phyloP scores from a whole-genome alignment of 495 filamentous ascomycete genomes.

The Xanthoparmelia taractica region DNA sequence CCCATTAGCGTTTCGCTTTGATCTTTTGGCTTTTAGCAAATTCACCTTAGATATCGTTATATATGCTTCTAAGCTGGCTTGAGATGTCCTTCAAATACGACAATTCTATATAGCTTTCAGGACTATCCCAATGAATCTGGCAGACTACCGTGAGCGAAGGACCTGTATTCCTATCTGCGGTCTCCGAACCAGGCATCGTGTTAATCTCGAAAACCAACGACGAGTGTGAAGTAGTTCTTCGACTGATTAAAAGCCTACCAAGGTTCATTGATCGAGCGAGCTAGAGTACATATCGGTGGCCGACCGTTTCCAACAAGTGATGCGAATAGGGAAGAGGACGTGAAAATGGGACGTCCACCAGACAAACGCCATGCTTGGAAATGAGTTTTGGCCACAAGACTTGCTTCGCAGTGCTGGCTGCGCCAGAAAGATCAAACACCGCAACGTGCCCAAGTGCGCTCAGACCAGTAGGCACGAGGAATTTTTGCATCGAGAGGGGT shows the following conservation, averaged over 20 bases:
- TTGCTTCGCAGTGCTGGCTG: not conserved
- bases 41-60: not conserved
- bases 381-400: not conserved
- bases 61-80: not conserved
- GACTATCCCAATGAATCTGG: not conserved
- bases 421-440: not conserved
- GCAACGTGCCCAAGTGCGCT: not conserved
- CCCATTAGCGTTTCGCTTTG: slow-evolving; percentile 1
- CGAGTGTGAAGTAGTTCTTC: not conserved
- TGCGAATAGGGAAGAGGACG: not conserved
- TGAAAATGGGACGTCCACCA: not conserved
- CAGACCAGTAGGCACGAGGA: not conserved
- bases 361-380: not conserved
- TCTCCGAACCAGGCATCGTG: not conserved
- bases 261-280: not conserved
- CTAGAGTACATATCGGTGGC: not conserved
- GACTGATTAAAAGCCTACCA: not conserved
- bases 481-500: not conserved
- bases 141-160: not conserved
- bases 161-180: not conserved
- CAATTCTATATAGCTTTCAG: not conserved
- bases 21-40: not conserved
- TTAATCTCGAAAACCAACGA: not conserved
- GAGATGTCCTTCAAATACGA: not conserved
- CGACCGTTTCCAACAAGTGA: not conserved